Evolutionary conservation across 345 rosid genomes (phyloP), one percentile per base, ranked within the genome.

Genomic region (Gossypium mustelinum): DNA sequence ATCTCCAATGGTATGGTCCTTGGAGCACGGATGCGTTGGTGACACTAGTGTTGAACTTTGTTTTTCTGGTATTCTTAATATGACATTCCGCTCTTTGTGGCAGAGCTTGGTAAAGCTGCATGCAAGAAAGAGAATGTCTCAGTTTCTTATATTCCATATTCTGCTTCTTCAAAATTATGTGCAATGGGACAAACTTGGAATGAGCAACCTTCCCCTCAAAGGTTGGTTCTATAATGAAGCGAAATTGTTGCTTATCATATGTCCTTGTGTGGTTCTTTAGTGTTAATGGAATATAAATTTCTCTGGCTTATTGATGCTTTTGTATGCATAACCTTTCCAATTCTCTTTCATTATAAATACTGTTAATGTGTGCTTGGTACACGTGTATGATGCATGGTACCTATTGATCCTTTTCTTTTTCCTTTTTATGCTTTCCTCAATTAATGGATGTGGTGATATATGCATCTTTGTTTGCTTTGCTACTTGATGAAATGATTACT

Each of bases 31-130:
- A 65, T 68, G 61, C 52, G 17, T 54, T 25, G 64, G 79, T 75
- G 43, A 55, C 48, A 43, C 60, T 75, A 39, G 50, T 70, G 39
- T 47, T 5, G 29, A 43, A 22, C 54, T 71, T 73, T 13, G n/a
- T 55, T 44, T 24, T 77, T 54, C 56, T 74, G 61, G 43, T 70
- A 17, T 75, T 82, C 76, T 68, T 77, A 74, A 73, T 58, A 20
- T 79, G 76, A 69, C 57, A 72, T 68, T 74, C 29, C 80, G 18
- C 50, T 77, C 65, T 57, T 75, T 51, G 56, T 65, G 55, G 74
- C 84, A 84, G 89, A 82, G 70, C 52, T 63, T 81, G 81, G 77
- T 73, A 86, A 79, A 73, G 80, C 79, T 60, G 51, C 75, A 57
- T 73, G 70, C 65, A 78, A 68, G 77, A 76, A 76, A 70, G 88